Evolutionary conservation across 1,284 basidiomycete species (phyloP).

Genomic region (Ustilago hordei): DNA sequence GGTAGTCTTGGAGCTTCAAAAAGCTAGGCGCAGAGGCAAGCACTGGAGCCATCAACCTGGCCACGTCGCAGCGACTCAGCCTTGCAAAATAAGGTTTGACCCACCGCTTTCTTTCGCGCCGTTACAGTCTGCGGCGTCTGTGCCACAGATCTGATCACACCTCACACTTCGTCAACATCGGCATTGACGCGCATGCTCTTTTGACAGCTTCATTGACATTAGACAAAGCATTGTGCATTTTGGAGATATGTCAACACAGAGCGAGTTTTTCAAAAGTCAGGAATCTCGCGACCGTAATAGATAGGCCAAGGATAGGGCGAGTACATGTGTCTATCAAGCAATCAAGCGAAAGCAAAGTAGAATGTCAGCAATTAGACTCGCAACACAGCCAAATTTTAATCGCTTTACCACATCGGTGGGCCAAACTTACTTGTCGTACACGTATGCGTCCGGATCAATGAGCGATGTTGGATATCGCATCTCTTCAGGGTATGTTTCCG

Average conservation of each 20-base stretch:
- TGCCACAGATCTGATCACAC: background rate
- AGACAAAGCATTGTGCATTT: background rate
- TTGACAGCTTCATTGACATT: background rate
- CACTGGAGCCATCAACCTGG: too few relatives aligned
- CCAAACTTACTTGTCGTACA: constrained; percentile 54
- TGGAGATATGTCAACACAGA: background rate
- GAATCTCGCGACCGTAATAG: constrained; percentile 37
- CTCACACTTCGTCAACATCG: background rate
- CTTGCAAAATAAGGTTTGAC: background rate
- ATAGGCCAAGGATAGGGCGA: constrained; percentile 56
- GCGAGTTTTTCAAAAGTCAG: constrained; percentile 24
- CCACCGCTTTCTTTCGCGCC: background rate
- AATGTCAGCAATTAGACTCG: constrained; percentile 8
- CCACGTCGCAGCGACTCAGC: too few relatives aligned
- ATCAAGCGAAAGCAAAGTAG: background rate
- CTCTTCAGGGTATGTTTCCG: constrained; percentile 42
- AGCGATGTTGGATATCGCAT: constrained; percentile 47
- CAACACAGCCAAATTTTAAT: background rate
- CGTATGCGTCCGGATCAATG: constrained; percentile 41
- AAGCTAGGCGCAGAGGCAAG: background rate
- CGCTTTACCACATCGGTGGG: background rate
- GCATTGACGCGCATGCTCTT: background rate
- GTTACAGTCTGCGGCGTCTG: constrained; percentile 1
- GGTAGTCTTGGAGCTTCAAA: background rate
- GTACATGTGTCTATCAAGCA: constrained; percentile 42